These are phyloP conservation scores for Hyaloscypha hepaticicola DNA, from an alignment of 495 filamentous ascomycete genomes.

Conservation along the genomic window DNA sequence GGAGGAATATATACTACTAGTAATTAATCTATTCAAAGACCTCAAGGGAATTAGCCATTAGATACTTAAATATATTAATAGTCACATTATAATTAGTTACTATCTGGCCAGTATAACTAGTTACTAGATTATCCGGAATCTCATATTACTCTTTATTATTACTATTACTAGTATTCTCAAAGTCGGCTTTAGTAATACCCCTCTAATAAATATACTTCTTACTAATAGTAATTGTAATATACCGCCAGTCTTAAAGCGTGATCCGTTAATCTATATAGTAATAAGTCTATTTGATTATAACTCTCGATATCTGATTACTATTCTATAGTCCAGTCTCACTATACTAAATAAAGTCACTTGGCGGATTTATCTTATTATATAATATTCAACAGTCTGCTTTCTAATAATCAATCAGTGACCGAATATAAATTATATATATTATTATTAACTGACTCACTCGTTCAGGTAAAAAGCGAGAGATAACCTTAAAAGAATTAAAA, in stretches of 20 bases:
- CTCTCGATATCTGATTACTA: background rate
- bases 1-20: conserved; percentile 8
- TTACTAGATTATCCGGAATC: too few relatives aligned
- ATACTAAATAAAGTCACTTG: too few relatives aligned
- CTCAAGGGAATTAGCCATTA: conserved; percentile 9
- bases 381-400: too few relatives aligned
- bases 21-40: conserved; percentile 8
- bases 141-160: too few relatives aligned
- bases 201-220: too few relatives aligned
- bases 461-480: background rate
- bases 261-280: conserved; percentile 6
- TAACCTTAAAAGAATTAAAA: background rate
- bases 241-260: too few relatives aligned
- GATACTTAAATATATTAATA: conserved; percentile 12
- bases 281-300: conserved; percentile 1
- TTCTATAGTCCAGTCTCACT: too few relatives aligned
- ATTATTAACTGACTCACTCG: background rate
- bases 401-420: too few relatives aligned
- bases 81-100: conserved; percentile 16
- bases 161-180: too few relatives aligned
- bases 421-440: background rate
- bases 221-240: too few relatives aligned
- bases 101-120: background rate
- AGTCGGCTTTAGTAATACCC: too few relatives aligned
- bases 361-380: too few relatives aligned